Conservation (phyloP, 805 yeast species). For the Ogataea pilisensis region DNA sequence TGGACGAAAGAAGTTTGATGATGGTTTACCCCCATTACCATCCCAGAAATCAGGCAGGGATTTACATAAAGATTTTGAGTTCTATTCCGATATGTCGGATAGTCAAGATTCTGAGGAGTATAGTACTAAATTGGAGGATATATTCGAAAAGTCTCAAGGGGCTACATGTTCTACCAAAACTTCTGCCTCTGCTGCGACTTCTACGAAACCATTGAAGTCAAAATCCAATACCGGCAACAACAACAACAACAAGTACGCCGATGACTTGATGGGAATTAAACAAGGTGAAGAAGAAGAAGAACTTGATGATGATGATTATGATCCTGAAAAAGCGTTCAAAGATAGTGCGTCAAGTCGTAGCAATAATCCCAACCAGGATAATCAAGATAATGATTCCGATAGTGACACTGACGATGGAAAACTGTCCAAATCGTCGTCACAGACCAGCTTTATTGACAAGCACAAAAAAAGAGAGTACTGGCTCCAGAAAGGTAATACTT, state of each 20-base stretch:
- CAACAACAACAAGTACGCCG: constrained; percentile 5
- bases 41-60: constrained; percentile 35
- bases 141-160: constrained; percentile 20
- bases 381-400: constrained; percentile 4
- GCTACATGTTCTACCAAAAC: not conserved
- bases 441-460: constrained; percentile 8
- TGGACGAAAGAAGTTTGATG: constrained; percentile 10
- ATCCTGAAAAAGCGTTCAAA: not conserved
- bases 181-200: not conserved
- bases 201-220: not conserved
- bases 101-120: constrained; percentile 24
- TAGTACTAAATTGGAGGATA: constrained; percentile 9
- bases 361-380: not conserved
- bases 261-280: constrained; percentile 20
- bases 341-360: not conserved
- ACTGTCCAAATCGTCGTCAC: constrained; percentile 5
- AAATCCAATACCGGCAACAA: constrained; percentile 1
- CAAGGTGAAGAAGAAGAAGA: constrained; percentile 16
- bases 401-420: constrained; percentile 9
- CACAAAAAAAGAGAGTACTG: constrained; percentile 32
- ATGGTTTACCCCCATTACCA: constrained; percentile 29
- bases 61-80: constrained; percentile 36
- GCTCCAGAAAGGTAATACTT: constrained; percentile 33
- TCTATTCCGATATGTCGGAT: constrained; percentile 24
- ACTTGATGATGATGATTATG: constrained; percentile 13